These are phyloP conservation scores for Phoma sp. DNA, from an alignment of 2,329 filamentous ascomycete genomes.

Conservation along the genomic window DNA sequence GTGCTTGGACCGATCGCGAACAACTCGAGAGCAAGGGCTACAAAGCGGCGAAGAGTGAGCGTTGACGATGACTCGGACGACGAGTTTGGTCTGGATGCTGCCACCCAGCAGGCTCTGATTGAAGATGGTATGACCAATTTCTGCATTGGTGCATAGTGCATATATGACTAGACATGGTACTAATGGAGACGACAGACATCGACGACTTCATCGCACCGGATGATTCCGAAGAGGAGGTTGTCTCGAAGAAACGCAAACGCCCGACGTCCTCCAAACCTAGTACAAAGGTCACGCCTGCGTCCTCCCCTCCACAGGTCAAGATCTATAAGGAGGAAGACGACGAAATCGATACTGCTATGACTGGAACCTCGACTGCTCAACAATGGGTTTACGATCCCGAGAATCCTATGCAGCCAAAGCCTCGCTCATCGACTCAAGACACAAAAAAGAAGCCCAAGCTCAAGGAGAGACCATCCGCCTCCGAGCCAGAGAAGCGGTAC, in stretches of 20 bases:
- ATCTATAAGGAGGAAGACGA: slow-evolving; percentile 57
- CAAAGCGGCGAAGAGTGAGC: slow-evolving; percentile 68
- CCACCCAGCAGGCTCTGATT: slow-evolving; percentile 62
- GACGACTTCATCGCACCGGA: slow-evolving; percentile 89
- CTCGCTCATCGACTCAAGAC: slow-evolving; percentile 48
- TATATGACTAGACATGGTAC: not conserved
- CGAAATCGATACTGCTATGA: slow-evolving; percentile 63
- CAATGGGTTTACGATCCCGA: slow-evolving; percentile 81
- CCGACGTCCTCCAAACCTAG: slow-evolving; percentile 69
- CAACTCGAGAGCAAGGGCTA: slow-evolving; percentile 53
- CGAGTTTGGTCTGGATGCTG: slow-evolving; percentile 67
- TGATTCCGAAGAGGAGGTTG: slow-evolving; percentile 71
- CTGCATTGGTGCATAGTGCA: not conserved
- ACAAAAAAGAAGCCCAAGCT: slow-evolving; percentile 43
- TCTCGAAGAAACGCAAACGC: slow-evolving; percentile 74
- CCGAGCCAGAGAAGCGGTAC: slow-evolving; percentile 86
- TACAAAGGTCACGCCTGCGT: slow-evolving; percentile 57
- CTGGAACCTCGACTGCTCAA: slow-evolving; percentile 72
- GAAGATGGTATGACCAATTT: slow-evolving; percentile 59
- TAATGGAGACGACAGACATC: slow-evolving; percentile 64
- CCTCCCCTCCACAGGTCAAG: slow-evolving; percentile 49
- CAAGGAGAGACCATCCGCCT: slow-evolving; percentile 75
- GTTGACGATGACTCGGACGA: slow-evolving; percentile 71
- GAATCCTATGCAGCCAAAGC: slow-evolving; percentile 60
- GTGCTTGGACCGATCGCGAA: slow-evolving; percentile 67